Evolutionary conservation across 1,284 basidiomycete genomes (phyloP).

Genomic region (Tetrapyrgos nigripes): DNA sequence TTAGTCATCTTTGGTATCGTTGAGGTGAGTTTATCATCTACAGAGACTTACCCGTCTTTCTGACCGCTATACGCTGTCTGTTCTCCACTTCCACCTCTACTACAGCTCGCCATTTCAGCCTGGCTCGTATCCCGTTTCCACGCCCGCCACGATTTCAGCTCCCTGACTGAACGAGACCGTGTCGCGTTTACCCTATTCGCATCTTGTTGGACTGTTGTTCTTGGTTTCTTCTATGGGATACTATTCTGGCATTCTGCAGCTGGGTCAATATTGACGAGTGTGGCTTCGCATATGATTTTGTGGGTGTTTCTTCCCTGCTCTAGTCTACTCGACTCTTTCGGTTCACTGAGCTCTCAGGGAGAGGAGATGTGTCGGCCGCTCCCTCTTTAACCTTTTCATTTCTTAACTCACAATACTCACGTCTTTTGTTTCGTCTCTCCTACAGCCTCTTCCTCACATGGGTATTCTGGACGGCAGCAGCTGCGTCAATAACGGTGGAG

Average conservation of each 20-base stretch:
- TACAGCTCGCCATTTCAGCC: slow-evolving; percentile 67
- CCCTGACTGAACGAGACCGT: slow-evolving; percentile 57
- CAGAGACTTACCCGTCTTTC: background rate
- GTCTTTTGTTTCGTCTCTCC: background rate
- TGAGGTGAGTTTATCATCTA: slow-evolving; percentile 44
- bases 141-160: slow-evolving; percentile 57
- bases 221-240: slow-evolving; percentile 56
- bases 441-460: slow-evolving; percentile 68
- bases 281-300: slow-evolving; percentile 69
- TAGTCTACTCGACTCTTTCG: background rate
- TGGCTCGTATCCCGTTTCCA: slow-evolving; percentile 71
- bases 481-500: slow-evolving; percentile 68
- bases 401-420: background rate
- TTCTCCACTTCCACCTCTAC: background rate
- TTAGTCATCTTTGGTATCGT: slow-evolving; percentile 65
- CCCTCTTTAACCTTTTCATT: too few relatives aligned
- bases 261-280: slow-evolving; percentile 59
- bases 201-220: slow-evolving; percentile 71
- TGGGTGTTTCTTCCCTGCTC: slow-evolving; percentile 39
- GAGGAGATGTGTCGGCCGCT: too few relatives aligned
- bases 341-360: background rate
- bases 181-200: slow-evolving; percentile 71
- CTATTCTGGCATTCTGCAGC: slow-evolving; percentile 58
- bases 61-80: background rate
- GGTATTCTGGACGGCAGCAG: slow-evolving; percentile 73